Evolutionary conservation across 2,329 filamentous ascomycete species (phyloP).

Genomic region (Triangularia verruculosa): DNA sequence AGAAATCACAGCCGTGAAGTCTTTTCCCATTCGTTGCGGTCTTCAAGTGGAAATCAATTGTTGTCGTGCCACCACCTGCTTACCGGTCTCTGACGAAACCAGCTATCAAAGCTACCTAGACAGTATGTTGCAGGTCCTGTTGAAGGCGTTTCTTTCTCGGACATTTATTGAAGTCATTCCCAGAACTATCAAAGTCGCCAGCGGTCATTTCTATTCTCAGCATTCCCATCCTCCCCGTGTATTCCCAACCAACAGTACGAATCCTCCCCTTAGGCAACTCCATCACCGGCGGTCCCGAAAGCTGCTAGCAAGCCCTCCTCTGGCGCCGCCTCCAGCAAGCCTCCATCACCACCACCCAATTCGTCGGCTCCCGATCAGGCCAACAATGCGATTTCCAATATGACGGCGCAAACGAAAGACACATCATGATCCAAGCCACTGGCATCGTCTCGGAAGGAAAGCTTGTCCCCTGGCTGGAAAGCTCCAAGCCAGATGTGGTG

Average conservation of each 20-base stretch:
- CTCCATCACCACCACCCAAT: constrained; percentile 34
- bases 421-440: constrained; percentile 40
- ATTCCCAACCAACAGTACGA: constrained; percentile 14
- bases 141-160: no score
- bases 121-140: no score
- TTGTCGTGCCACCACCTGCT: no score
- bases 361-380: constrained; percentile 35
- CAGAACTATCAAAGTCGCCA: no score
- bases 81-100: no score
- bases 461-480: constrained; percentile 38
- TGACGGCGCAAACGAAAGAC: constrained; percentile 45
- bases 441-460: constrained; percentile 38
- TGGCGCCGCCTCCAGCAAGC: constrained; percentile 33
- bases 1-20: no score
- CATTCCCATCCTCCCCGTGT: background rate
- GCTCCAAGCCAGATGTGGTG: constrained; percentile 41
- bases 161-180: no score
- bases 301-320: constrained; percentile 36
- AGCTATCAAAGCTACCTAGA: no score
- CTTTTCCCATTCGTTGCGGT: no score
- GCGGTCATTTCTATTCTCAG: background rate
- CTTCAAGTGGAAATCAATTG: no score
- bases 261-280: constrained; percentile 31
- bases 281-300: constrained; percentile 30
- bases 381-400: constrained; percentile 38